phyloP scores from a whole-genome alignment of 345 rosid genomes.

The Reutealis trisperma region DNA sequence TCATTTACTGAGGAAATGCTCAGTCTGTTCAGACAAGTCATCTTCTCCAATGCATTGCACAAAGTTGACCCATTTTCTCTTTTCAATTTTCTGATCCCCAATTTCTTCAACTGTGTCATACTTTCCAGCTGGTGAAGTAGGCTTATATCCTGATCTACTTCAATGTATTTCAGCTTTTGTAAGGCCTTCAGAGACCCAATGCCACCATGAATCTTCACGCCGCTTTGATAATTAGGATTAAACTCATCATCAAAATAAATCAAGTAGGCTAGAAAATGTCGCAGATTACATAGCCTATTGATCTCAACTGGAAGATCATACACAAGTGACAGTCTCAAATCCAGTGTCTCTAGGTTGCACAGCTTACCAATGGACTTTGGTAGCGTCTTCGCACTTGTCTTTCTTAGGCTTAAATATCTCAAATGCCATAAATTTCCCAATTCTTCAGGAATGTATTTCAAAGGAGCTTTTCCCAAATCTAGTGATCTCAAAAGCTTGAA shows the following conservation, averaged over 20 bases:
- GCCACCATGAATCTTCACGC: background rate
- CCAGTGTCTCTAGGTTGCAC: conserved; percentile 19
- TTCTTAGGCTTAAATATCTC: background rate
- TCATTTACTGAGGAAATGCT: background rate
- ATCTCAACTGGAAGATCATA: conserved; percentile 11
- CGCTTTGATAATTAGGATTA: too few relatives aligned
- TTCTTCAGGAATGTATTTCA: conserved; percentile 9
- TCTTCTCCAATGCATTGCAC: too few relatives aligned
- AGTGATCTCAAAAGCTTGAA: background rate
- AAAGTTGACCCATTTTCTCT: background rate
- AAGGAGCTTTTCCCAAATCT: conserved; percentile 8
- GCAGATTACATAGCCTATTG: background rate
- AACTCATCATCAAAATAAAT: too few relatives aligned
- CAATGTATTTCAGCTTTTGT: background rate
- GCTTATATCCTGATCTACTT: background rate
- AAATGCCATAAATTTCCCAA: conserved; percentile 9
- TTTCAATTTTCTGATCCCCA: background rate
- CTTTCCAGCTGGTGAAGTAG: background rate
- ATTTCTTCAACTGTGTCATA: background rate
- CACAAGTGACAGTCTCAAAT: conserved; percentile 3
- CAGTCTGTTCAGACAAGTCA: too few relatives aligned
- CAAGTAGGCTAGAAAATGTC: conserved; percentile 1
- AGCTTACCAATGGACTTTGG: conserved; percentile 20
- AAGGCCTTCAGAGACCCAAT: background rate
- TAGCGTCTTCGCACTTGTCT: background rate